Percentiles rank a stretch among this genome's conserved stretches.
Evolutionary conservation across 2,329 filamentous ascomycete genomes (phyloP).

Genomic region (Blastomyces gilchristii): DNA sequence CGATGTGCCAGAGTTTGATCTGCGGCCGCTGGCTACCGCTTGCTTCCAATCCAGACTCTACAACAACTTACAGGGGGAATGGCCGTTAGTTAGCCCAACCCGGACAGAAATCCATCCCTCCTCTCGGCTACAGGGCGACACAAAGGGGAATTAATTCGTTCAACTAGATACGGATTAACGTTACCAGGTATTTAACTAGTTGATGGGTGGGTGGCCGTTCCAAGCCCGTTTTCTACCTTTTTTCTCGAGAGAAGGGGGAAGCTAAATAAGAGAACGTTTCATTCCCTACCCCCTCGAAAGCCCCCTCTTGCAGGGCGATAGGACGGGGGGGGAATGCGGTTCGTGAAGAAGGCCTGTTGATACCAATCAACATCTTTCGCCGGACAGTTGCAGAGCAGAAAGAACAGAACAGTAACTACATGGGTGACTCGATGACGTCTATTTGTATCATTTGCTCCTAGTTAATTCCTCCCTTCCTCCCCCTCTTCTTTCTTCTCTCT

Average conservation of each 20-base stretch:
- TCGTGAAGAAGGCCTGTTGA: too few species aligned
- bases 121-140: constrained; percentile 12
- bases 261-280: background rate
- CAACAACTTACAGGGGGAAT: too few species aligned
- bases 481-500: background rate
- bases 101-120: too few species aligned
- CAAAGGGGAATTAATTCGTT: constrained; percentile 7
- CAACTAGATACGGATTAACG: too few species aligned
- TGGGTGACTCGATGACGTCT: background rate
- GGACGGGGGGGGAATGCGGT: background rate
- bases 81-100: too few species aligned
- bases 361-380: background rate
- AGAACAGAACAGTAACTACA: background rate
- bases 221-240: too few species aligned
- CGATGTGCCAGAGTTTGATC: constrained; percentile 16
- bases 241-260: background rate
- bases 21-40: background rate
- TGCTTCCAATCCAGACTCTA: background rate
- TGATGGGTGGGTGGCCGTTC: too few species aligned
- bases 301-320: background rate
- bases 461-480: too few species aligned
- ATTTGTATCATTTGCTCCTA: background rate
- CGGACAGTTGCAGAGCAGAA: background rate
- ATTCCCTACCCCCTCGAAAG: background rate
- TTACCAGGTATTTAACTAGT: too few species aligned